Evolutionary conservation across 1,284 basidiomycete species (phyloP).

Genomic region (Pseudozyma pruni): DNA sequence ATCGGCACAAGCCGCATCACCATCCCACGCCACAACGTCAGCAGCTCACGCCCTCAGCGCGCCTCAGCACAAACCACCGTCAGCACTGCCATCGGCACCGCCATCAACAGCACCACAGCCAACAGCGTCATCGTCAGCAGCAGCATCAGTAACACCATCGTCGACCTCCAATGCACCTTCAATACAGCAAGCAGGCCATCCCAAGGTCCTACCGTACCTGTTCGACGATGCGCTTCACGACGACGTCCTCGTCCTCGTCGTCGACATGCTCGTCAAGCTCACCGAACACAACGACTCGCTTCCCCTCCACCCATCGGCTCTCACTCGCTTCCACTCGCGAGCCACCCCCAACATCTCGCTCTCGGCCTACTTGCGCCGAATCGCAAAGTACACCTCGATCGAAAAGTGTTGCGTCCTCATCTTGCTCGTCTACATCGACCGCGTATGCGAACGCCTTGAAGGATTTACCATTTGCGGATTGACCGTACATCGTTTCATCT

Average conservation of each 20-base stretch:
- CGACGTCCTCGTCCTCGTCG: conserved; percentile 62
- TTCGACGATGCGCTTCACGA: conserved; percentile 64
- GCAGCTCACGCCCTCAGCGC: conserved; percentile 8
- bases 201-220: conserved; percentile 52
- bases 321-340: conserved; percentile 66
- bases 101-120: background rate
- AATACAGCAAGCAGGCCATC: background rate
- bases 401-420: conserved; percentile 66
- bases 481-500: conserved; percentile 67
- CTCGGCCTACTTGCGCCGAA: conserved; percentile 61
- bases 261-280: conserved; percentile 65
- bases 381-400: conserved; percentile 65
- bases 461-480: conserved; percentile 67
- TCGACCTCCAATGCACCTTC: conserved; percentile 5
- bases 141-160: conserved; percentile 1
- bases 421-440: conserved; percentile 66
- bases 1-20: conserved; percentile 23
- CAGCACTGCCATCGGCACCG: background rate
- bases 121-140: conserved; percentile 1
- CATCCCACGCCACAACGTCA: conserved; percentile 9
- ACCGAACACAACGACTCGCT: conserved; percentile 65
- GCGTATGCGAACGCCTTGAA: conserved; percentile 62
- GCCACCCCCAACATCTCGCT: conserved; percentile 65
- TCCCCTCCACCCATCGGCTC: conserved; percentile 63
- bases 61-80: background rate